These are phyloP conservation scores for Fraxinus ornus DNA, from an alignment of 305 asterid genomes.

Conservation along the genomic window DNA sequence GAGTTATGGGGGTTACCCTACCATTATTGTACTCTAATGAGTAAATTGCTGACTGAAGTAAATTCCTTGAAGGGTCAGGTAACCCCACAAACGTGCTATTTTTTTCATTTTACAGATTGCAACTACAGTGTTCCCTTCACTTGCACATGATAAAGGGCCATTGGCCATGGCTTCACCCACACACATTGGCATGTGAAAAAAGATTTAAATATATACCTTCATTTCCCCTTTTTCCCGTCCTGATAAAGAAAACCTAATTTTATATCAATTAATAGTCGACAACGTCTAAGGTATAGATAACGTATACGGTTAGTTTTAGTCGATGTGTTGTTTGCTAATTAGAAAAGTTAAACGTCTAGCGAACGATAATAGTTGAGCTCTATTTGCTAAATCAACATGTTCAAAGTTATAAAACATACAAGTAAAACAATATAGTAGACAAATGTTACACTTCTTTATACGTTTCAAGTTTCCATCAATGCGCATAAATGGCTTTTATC, in stretches of 20 bases:
- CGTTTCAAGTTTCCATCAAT: not conserved
- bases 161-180: constrained; percentile 23
- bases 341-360: no score
- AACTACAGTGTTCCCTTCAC: not conserved
- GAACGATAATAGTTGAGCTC: not conserved
- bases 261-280: no score
- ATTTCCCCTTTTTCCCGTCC: not conserved
- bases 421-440: no score
- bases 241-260: no score
- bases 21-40: not conserved
- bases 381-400: not conserved
- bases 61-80: constrained; percentile 31
- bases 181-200: constrained; percentile 27
- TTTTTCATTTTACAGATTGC: not conserved
- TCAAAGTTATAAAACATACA: not conserved
- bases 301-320: no score
- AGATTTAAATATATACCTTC: not conserved
- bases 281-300: no score
- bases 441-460: no score
- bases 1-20: not conserved
- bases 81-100: constrained; percentile 24
- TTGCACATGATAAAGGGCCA: constrained; percentile 9
- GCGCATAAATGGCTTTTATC: not conserved
- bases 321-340: not conserved
- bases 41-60: not conserved